Evolutionary conservation across 257 asterid species (phyloP).

Genomic region (Nicotiana paniculata): DNA sequence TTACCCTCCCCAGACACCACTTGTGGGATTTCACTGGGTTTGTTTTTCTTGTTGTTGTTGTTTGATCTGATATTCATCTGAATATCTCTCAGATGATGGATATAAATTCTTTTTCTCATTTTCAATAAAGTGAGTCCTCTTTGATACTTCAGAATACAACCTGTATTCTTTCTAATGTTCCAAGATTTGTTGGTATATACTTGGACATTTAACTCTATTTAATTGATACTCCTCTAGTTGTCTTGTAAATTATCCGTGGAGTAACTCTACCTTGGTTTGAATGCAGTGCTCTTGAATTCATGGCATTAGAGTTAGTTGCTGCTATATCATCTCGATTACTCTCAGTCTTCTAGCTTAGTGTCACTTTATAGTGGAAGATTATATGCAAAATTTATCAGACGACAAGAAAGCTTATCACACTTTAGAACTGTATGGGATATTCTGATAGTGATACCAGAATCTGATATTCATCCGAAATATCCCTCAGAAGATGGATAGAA

Average conservation of each 20-base stretch:
- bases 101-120: not conserved
- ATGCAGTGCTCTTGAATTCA: not conserved
- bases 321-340: too few relatives aligned
- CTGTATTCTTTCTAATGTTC: not conserved
- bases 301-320: too few relatives aligned
- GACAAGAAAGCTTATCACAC: not conserved
- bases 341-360: not conserved
- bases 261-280: not conserved
- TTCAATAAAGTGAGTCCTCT: not conserved
- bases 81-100: not conserved
- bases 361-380: not conserved
- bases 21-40: too few relatives aligned
- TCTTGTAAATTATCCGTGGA: not conserved
- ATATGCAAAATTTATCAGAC: not conserved
- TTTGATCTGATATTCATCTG: not conserved
- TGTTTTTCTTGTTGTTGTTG: too few relatives aligned
- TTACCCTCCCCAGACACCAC: too few relatives aligned
- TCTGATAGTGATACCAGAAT: too few relatives aligned
- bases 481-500: not conserved
- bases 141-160: not conserved
- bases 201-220: not conserved
- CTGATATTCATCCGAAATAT: not conserved
- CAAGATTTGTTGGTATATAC: not conserved
- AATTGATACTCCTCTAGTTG: not conserved
- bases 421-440: not conserved